Base-by-base conservation (phyloP, 208 protist genomes). In the Angomonas deanei region DNA sequence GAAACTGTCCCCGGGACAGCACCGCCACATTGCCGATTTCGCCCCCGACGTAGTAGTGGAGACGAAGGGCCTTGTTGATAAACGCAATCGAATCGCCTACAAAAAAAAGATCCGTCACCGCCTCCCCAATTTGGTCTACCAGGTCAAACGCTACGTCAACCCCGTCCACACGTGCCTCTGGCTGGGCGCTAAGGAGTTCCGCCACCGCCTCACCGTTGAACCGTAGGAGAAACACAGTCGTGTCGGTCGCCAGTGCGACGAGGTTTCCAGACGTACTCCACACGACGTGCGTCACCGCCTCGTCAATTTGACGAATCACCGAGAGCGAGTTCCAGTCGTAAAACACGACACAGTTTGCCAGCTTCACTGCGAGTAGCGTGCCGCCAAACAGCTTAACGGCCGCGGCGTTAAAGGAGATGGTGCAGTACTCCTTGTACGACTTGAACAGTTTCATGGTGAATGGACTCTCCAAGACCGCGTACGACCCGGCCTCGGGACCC, bases 11-110 rank as follows among this genome's bases (percentile, higher is more conserved):
- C 34, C 84, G 78, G n/a, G 94, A 86, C 4, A 99, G 78, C 62
- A 97, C 93, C 5, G 86, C 81, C 13, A 99, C 74, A 38, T 86
- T 98, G 63, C 82, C 91, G 31, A 96, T 84, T 66, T 98, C 92
- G 31, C 93, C 93, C 19, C 96, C 97, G 67, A 99, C 97, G 64
- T 91, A 98, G 74, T 99, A 99, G 73, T 98, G 98, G 19, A 99
- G 86, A 3, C 97, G 83, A 65, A 97, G 78, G 30, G 66, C 73
- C 6, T 74, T 38, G 72, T 97, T 99, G 17, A 97, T 92, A 83
- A 98, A 99, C 1, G 99, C 80, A 31, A 99, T 95, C 78, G 90
- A 98, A 68, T 99, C 97, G 6, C 97, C 97, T 15, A 99, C 88
- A 97, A 97, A 99, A 53, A 71, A 48, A 46, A 91, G 82, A n/a